These are phyloP conservation scores for Cystobasidium onofrii DNA, from an alignment of 768 basidiomycete species.

Conservation along the genomic window DNA sequence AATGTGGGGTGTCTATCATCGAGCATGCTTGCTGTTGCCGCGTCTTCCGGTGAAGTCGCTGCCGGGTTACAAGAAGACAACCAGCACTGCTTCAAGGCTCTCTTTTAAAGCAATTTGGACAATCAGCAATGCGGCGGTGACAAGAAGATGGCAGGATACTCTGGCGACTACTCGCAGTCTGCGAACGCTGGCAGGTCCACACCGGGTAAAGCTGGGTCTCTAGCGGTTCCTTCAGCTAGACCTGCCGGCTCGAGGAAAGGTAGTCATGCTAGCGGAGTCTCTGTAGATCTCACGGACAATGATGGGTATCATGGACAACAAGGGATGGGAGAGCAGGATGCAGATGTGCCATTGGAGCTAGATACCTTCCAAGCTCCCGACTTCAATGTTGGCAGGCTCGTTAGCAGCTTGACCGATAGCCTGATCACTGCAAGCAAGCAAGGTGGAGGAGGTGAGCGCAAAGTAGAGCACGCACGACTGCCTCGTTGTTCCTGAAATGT, in stretches of 20 bases:
- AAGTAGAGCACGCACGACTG: background rate
- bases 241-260: background rate
- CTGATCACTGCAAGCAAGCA: slow-evolving; percentile 29
- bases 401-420: slow-evolving; percentile 34
- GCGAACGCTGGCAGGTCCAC: background rate
- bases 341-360: slow-evolving; percentile 30
- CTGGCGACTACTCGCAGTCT: background rate
- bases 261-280: background rate
- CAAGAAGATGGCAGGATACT: background rate
- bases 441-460: slow-evolving; percentile 3
- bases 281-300: background rate
- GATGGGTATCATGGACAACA: background rate
- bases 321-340: background rate
- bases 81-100: background rate
- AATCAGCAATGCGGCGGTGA: background rate
- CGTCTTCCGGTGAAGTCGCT: background rate
- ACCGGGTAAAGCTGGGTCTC: background rate
- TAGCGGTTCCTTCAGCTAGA: background rate
- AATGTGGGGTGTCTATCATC: background rate
- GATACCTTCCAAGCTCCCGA: slow-evolving; percentile 36
- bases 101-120: background rate
- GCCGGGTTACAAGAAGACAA: no score
- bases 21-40: background rate
- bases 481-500: background rate
- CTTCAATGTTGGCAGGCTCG: slow-evolving; percentile 38